phyloP scores from a whole-genome alignment of 2,329 filamentous ascomycete genomes.

The Exophiala sideris region DNA sequence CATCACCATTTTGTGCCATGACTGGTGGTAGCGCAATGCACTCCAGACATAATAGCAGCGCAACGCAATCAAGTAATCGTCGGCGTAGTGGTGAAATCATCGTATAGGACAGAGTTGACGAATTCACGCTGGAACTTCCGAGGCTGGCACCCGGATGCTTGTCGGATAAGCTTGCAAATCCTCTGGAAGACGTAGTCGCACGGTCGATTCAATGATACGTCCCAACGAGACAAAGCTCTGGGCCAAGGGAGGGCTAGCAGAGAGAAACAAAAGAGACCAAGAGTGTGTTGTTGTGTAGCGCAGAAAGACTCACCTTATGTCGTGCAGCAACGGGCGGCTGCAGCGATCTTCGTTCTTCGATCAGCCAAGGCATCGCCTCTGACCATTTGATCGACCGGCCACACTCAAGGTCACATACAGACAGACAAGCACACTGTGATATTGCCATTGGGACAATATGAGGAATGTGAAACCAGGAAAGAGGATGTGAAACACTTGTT shows the following conservation, averaged over 20 bases:
- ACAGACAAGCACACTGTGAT: constrained; percentile 7
- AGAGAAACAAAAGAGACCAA: too few species aligned
- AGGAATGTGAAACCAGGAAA: constrained; percentile 12
- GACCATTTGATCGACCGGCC: not conserved
- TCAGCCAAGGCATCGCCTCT: constrained; percentile 8
- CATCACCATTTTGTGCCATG: constrained; percentile 24
- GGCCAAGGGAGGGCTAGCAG: too few species aligned
- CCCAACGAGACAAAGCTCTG: too few species aligned
- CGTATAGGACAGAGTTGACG: too few species aligned
- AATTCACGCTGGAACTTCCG: too few species aligned
- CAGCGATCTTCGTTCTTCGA: not conserved
- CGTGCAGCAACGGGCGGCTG: not conserved
- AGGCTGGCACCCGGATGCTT: not conserved
- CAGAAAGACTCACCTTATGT: constrained; percentile 13
- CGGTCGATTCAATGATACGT: too few species aligned
- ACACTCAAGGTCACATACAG: not conserved
- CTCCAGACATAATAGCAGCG: constrained; percentile 9
- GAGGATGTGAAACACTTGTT: constrained; percentile 15
- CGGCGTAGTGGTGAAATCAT: not conserved
- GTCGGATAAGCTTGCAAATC: not conserved
- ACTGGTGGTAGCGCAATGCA: constrained; percentile 3
- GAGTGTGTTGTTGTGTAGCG: too few species aligned
- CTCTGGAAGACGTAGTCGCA: too few species aligned
- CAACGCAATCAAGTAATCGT: not conserved
- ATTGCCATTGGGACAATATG: constrained; percentile 11